A percentile compares a stretch with the other conserved stretches of the same genome.
Evolutionary conservation across 169 alveolate species (phyloP).

Genomic region (Eimeria necatrix): DNA sequence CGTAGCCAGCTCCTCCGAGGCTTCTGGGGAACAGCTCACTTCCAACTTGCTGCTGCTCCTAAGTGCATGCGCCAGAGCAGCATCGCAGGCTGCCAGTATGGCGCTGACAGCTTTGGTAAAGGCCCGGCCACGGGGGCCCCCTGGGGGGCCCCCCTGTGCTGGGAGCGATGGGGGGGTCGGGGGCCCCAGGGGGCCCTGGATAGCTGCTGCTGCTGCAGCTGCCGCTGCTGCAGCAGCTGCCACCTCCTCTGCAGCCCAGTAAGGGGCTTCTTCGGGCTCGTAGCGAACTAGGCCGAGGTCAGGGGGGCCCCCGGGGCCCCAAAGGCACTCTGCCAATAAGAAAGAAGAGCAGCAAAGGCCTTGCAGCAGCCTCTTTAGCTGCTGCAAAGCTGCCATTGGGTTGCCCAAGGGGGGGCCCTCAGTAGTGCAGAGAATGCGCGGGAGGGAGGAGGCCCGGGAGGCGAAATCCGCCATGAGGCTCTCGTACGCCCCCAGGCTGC

Average conservation of each 20-base stretch:
- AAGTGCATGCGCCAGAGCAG: neutral
- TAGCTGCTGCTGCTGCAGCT: neutral
- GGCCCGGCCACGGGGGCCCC: neutral
- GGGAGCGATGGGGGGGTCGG: too few species aligned
- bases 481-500: neutral
- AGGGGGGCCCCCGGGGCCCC: constrained; percentile 23
- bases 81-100: neutral
- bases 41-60: too few species aligned
- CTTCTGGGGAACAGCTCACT: too few species aligned
- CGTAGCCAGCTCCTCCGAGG: too few species aligned
- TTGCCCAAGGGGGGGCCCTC: neutral
- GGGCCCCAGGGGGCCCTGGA: neutral
- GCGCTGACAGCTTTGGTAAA: neutral
- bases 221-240: constrained; percentile 13
- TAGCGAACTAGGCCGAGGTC: neutral
- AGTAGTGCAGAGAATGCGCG: neutral
- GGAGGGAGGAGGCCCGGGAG: neutral
- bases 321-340: constrained; percentile 11
- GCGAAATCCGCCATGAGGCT: neutral
- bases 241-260: neutral
- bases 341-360: neutral
- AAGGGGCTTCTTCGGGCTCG: neutral
- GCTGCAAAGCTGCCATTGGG: neutral
- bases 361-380: neutral
- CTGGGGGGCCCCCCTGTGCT: neutral